These are phyloP conservation scores for Pyrenophora tritici-repentis DNA, from an alignment of 2,329 filamentous ascomycete genomes.

Conservation along the genomic window DNA sequence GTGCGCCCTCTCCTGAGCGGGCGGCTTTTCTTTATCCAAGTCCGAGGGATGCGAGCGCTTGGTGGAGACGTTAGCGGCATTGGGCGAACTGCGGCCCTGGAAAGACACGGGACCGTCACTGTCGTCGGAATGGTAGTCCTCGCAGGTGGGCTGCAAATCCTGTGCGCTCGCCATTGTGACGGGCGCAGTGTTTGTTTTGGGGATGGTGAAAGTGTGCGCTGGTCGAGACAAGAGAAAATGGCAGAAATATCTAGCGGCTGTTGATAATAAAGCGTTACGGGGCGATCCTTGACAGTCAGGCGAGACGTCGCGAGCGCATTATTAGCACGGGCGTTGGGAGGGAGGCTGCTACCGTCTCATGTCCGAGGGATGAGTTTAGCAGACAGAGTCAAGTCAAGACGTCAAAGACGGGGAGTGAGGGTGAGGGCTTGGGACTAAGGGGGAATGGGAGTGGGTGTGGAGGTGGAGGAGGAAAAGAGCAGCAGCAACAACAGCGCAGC, in stretches of 20 bases:
- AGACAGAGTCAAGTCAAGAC: too few relatives aligned
- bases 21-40: conserved; percentile 40
- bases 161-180: conserved; percentile 28
- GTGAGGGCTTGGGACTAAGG: neutral
- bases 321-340: conserved; percentile 5
- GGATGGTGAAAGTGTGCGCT: conserved; percentile 12
- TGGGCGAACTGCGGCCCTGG: conserved; percentile 52
- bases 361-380: conserved; percentile 5
- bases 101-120: conserved; percentile 33
- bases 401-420: too few relatives aligned
- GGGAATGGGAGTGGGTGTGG: conserved; percentile 2
- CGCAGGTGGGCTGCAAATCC: conserved; percentile 34
- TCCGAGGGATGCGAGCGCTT: conserved; percentile 52
- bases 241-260: conserved; percentile 29
- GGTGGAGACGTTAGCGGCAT: conserved; percentile 57
- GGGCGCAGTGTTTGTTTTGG: neutral
- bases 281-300: conserved; percentile 24
- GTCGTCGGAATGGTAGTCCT: conserved; percentile 52
- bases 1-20: conserved; percentile 27
- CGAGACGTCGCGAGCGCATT: conserved; percentile 24
- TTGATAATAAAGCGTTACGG: conserved; percentile 24
- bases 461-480: neutral
- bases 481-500: conserved; percentile 6
- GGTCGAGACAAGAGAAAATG: conserved; percentile 11
- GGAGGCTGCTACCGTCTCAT: conserved; percentile 18